These are phyloP conservation scores for Volutella citrinella DNA, from an alignment of 2,329 filamentous ascomycete genomes.

Conservation along the genomic window DNA sequence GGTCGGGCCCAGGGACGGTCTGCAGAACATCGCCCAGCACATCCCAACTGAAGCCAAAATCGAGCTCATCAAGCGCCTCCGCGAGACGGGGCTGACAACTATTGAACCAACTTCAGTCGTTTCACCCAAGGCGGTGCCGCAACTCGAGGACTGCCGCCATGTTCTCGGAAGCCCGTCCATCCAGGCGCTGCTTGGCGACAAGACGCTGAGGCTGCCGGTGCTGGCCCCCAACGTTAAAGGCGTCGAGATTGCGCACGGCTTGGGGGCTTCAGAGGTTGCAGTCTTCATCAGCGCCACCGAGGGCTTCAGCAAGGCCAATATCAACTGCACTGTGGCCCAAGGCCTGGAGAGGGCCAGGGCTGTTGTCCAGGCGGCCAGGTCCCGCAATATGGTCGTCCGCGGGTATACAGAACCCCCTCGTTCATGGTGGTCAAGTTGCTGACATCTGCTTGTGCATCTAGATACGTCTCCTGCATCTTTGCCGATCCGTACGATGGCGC, in stretches of 20 bases:
- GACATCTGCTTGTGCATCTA: slow-evolving; percentile 4
- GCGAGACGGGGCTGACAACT: slow-evolving; percentile 52
- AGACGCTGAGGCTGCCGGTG: slow-evolving; percentile 12
- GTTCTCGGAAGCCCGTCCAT: slow-evolving; percentile 35
- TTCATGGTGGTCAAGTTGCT: neutral
- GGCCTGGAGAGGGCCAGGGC: slow-evolving; percentile 47
- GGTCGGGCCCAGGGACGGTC: slow-evolving; percentile 65
- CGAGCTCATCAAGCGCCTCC: slow-evolving; percentile 57
- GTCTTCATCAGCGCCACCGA: slow-evolving; percentile 61
- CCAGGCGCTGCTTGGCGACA: slow-evolving; percentile 3
- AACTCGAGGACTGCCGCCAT: slow-evolving; percentile 56
- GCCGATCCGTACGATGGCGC: slow-evolving; percentile 47
- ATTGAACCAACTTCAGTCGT: slow-evolving; percentile 69
- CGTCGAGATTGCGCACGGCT: slow-evolving; percentile 38
- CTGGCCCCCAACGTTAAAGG: slow-evolving; percentile 55
- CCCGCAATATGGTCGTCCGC: slow-evolving; percentile 43
- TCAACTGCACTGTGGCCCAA: slow-evolving; percentile 56
- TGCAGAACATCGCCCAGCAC: slow-evolving; percentile 63
- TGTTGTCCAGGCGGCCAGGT: slow-evolving; percentile 43
- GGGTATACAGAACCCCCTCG: slow-evolving; percentile 27
- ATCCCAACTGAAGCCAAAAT: slow-evolving; percentile 61
- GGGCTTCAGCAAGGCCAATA: slow-evolving; percentile 55
- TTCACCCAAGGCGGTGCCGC: slow-evolving; percentile 64
- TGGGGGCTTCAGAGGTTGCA: slow-evolving; percentile 32
- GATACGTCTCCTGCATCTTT: slow-evolving; percentile 54